phyloP scores from a whole-genome alignment of 257 asterid species.

The Penstemon barbatus region DNA sequence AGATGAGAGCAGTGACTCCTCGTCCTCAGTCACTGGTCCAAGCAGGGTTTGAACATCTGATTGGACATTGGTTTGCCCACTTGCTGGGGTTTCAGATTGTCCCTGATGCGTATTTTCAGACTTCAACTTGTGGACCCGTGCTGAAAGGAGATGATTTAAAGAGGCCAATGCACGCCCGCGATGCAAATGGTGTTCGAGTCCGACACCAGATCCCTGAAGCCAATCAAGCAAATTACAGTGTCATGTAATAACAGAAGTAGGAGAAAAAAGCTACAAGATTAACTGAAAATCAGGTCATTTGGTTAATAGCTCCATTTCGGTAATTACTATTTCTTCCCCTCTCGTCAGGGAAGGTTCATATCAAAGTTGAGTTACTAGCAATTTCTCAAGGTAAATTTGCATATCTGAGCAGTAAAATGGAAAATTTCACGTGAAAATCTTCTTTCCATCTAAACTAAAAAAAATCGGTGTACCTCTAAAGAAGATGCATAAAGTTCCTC shows the following conservation, averaged over 20 bases:
- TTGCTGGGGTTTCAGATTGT: constrained; percentile 52
- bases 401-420: constrained; percentile 7
- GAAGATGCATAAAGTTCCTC: constrained; percentile 89
- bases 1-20: constrained; percentile 81
- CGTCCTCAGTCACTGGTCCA: constrained; percentile 67
- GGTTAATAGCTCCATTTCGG: constrained; percentile 15
- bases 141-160: constrained; percentile 64
- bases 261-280: constrained; percentile 20
- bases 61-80: constrained; percentile 72
- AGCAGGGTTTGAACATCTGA: constrained; percentile 77
- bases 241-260: constrained; percentile 10
- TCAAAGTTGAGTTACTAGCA: constrained; percentile 23
- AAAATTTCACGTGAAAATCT: constrained; percentile 20
- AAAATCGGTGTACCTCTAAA: constrained; percentile 52
- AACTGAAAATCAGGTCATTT: constrained; percentile 14
- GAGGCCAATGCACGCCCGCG: constrained; percentile 99
- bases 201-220: constrained; percentile 78
- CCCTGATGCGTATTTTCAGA: constrained; percentile 51
- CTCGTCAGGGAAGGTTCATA: constrained; percentile 13
- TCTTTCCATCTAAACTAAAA: constrained; percentile 25
- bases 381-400: constrained; percentile 14
- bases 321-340: constrained; percentile 16
- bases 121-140: constrained; percentile 69
- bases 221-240: constrained; percentile 28
- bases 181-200: constrained; percentile 92